Evolutionary conservation across 2,329 filamentous ascomycete genomes (phyloP).

Genomic region (Scedosporium apiospermum): DNA sequence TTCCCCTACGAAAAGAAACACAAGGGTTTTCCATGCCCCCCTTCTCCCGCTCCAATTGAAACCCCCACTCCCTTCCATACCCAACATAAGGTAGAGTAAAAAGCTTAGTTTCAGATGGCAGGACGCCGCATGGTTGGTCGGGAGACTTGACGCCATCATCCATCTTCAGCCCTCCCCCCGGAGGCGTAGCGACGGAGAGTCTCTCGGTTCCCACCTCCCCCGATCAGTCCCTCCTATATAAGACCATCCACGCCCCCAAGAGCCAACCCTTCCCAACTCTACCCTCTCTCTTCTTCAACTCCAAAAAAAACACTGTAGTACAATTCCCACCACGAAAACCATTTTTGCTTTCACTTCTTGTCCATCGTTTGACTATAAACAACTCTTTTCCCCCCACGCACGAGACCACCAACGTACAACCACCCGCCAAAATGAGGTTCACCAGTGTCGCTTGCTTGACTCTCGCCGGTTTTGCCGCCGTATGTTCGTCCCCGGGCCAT

Average conservation of each 20-base stretch:
- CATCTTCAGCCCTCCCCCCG: not conserved
- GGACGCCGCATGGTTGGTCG: not conserved
- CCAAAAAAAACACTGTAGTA: not conserved
- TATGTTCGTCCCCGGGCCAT: constrained; percentile 10
- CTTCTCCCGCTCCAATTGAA: not conserved
- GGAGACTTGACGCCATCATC: not conserved
- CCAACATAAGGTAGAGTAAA: not conserved
- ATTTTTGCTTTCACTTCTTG: not conserved
- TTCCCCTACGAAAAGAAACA: too few species aligned
- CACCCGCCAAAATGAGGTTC: constrained; percentile 26
- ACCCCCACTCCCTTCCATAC: not conserved
- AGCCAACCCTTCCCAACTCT: not conserved
- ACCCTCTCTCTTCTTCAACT: not conserved
- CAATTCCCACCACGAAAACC: not conserved
- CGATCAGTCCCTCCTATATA: not conserved
- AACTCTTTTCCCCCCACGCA: not conserved
- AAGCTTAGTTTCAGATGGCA: not conserved
- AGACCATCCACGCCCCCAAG: not conserved
- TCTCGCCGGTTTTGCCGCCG: constrained; percentile 21
- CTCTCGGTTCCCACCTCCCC: not conserved
- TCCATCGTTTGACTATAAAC: not conserved
- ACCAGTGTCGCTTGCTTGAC: constrained; percentile 21
- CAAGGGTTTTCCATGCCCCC: not conserved
- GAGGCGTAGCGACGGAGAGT: not conserved
- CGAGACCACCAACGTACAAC: too few species aligned